phyloP scores from a whole-genome alignment of 2,329 filamentous ascomycete species.

The Nigrospora oryzae region DNA sequence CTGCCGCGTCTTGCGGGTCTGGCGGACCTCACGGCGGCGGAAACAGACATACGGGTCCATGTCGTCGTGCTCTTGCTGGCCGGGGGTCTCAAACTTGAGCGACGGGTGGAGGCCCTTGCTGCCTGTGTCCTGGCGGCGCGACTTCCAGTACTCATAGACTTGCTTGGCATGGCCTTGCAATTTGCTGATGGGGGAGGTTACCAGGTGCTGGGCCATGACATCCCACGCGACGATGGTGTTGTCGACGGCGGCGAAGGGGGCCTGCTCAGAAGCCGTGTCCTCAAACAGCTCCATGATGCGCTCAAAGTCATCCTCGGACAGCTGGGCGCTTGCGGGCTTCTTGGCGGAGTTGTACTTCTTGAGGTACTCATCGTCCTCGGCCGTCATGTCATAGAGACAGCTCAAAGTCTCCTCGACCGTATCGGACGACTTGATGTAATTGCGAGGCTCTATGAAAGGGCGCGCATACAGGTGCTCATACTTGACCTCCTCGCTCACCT shows the following conservation, averaged over 20 bases:
- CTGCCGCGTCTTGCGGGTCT: slow-evolving; percentile 88
- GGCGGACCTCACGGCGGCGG: slow-evolving; percentile 84
- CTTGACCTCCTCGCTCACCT: slow-evolving; percentile 57
- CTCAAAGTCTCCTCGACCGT: slow-evolving; percentile 94
- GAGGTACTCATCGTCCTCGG: slow-evolving; percentile 81
- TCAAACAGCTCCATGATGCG: slow-evolving; percentile 93
- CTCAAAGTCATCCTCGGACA: slow-evolving; percentile 89
- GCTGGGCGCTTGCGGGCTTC: slow-evolving; percentile 52
- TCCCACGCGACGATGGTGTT: slow-evolving; percentile 75
- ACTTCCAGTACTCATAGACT: slow-evolving; percentile 86
- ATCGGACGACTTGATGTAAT: slow-evolving; percentile 95
- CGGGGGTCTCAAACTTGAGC: slow-evolving; percentile 77
- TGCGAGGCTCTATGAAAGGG: slow-evolving; percentile 73
- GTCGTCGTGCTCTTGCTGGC: slow-evolving; percentile 84
- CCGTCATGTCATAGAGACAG: slow-evolving; percentile 88
- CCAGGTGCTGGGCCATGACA: slow-evolving; percentile 63
- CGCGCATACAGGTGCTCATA: slow-evolving; percentile 86
- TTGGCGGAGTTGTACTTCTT: slow-evolving; percentile 77
- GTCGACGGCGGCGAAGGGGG: slow-evolving; percentile 85
- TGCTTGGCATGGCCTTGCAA: slow-evolving; percentile 56
- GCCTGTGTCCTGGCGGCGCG: slow-evolving; percentile 53
- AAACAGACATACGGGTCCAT: slow-evolving; percentile 98
- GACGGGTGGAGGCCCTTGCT: slow-evolving; percentile 68
- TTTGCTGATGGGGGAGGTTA: slow-evolving; percentile 38
- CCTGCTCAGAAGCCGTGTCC: slow-evolving; percentile 71